phyloP scores from a whole-genome alignment of 2,329 filamentous ascomycete genomes.

The Ceratocystis harringtonii region DNA sequence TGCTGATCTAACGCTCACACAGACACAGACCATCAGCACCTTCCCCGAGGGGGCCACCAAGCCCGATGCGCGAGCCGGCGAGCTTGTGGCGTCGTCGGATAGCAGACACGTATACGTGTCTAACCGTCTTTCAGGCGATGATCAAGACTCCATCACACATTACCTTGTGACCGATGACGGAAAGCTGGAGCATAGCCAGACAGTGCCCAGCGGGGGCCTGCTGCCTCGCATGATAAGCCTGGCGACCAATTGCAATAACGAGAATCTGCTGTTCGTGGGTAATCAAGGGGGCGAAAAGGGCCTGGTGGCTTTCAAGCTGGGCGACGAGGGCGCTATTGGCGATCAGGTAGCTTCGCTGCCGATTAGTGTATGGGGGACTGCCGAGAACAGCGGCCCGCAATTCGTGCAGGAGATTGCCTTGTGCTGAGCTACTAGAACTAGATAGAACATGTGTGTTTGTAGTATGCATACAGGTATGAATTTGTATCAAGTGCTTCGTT shows the following conservation, averaged over 20 bases:
- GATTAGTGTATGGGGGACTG: conserved; percentile 9
- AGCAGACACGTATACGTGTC: conserved; percentile 35
- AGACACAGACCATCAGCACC: conserved; percentile 5
- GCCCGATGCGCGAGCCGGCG: conserved; percentile 30
- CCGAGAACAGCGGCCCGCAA: conserved; percentile 8
- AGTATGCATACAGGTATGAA: neutral
- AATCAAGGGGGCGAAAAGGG: conserved; percentile 31
- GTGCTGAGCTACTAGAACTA: neutral
- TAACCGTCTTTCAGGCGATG: conserved; percentile 34
- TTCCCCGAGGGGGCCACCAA: conserved; percentile 20
- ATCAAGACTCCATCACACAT: conserved; percentile 34
- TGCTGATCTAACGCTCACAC: neutral
- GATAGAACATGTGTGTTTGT: neutral
- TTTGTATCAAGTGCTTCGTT: neutral
- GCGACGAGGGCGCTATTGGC: conserved; percentile 22
- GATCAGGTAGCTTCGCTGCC: conserved; percentile 10
- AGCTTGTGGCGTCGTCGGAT: conserved; percentile 30
- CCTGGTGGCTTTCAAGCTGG: conserved; percentile 28
- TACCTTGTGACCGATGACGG: conserved; percentile 26
- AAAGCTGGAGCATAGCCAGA: conserved; percentile 25
- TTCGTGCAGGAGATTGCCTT: conserved; percentile 14
- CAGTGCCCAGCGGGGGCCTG: conserved; percentile 25
- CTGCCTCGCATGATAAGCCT: conserved; percentile 32
- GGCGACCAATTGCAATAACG: conserved; percentile 23
- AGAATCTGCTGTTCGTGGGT: conserved; percentile 30